Conservation (phyloP, 352 stramenopile species). For the Saprolegnia diclina region DNA sequence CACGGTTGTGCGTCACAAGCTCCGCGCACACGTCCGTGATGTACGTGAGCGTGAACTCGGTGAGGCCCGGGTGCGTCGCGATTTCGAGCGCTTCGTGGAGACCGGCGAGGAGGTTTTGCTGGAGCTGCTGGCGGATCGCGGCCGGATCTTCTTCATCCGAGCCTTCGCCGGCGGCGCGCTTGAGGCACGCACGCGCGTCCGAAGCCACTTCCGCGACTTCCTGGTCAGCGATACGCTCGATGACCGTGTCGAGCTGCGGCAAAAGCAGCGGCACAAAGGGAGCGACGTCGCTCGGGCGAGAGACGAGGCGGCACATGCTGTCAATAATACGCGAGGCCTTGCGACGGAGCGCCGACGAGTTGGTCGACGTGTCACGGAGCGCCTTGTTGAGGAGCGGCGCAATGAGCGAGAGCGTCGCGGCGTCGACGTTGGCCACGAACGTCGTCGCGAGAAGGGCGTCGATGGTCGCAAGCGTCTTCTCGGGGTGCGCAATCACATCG, state of each 20-base stretch:
- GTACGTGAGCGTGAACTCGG: conserved; percentile 53
- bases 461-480: conserved; percentile 87
- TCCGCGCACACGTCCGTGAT: conserved; percentile 58
- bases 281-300: conserved; percentile 81
- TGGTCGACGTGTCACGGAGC: conserved; percentile 87
- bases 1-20: conserved; percentile 50
- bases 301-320: conserved; percentile 89
- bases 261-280: conserved; percentile 89
- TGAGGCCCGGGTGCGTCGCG: conserved; percentile 39
- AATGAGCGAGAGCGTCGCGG: conserved; percentile 85
- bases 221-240: conserved; percentile 88
- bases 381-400: conserved; percentile 86
- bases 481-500: conserved; percentile 86
- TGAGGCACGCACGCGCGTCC: conserved; percentile 51
- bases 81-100: conserved; percentile 46
- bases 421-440: conserved; percentile 89
- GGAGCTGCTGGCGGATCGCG: conserved; percentile 48
- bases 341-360: conserved; percentile 89
- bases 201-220: conserved; percentile 77
- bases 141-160: conserved; percentile 47
- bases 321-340: conserved; percentile 90
- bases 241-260: conserved; percentile 88
- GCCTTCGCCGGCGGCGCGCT: conserved; percentile 49
- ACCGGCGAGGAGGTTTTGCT: conserved; percentile 40
- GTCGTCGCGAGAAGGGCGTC: conserved; percentile 88